These are phyloP conservation scores for Eremochloa ophiuroides DNA, from an alignment of 176 grass and related monocot genomes.

Conservation along the genomic window DNA sequence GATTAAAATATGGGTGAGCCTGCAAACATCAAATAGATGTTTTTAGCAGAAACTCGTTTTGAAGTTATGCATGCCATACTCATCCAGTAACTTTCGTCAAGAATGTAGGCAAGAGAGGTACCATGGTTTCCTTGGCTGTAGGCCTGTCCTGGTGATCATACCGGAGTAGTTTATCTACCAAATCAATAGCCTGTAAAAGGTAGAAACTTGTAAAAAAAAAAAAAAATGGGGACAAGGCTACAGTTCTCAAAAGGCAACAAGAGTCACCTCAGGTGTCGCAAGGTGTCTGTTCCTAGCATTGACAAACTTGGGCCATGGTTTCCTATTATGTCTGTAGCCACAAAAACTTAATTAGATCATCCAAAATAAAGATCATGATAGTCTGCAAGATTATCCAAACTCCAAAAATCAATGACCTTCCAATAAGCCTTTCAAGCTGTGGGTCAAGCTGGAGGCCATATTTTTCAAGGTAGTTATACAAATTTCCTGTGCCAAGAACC, in stretches of 20 bases:
- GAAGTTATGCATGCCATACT: neutral
- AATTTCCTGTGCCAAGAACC: constrained; percentile 88
- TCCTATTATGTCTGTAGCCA: constrained; percentile 68
- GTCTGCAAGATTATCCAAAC: constrained; percentile 1
- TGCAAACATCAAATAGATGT: constrained; percentile 28
- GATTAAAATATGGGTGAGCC: constrained; percentile 75
- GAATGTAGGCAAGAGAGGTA: constrained; percentile 1
- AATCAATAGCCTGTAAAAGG: constrained; percentile 73
- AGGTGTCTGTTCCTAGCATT: constrained; percentile 74
- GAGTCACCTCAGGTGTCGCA: constrained; percentile 65
- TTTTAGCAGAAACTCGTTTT: neutral
- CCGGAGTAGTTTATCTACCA: constrained; percentile 71
- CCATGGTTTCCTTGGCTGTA: constrained; percentile 93
- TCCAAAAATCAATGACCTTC: constrained; percentile 53
- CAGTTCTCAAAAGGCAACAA: neutral
- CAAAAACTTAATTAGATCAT: constrained; percentile 8
- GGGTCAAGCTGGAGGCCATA: constrained; percentile 76
- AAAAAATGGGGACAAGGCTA: neutral
- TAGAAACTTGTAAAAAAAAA: constrained; percentile 26
- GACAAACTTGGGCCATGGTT: constrained; percentile 70
- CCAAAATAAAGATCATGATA: neutral
- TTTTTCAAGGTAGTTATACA: constrained; percentile 75
- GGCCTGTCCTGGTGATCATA: constrained; percentile 94
- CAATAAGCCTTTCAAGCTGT: constrained; percentile 69
- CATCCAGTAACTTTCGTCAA: neutral